Evolutionary conservation across 2,329 filamentous ascomycete genomes (phyloP).

Genomic region (Xylaria arbuscula): DNA sequence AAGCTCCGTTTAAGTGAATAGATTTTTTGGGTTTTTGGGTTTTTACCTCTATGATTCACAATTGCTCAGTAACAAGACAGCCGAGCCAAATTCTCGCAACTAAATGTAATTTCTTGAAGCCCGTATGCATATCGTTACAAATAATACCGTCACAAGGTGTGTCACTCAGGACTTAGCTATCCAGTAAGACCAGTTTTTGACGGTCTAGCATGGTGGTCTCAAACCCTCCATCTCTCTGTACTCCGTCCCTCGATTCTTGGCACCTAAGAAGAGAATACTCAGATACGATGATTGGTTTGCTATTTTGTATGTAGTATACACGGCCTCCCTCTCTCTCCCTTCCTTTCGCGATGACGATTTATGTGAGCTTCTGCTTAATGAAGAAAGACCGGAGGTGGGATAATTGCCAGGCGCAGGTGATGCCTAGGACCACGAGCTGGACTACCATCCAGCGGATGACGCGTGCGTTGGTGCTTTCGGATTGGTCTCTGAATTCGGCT

Average conservation of each 20-base stretch:
- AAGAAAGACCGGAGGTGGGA: constrained; percentile 97
- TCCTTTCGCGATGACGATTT: constrained; percentile 46
- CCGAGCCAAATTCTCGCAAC: neutral
- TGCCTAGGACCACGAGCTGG: constrained; percentile 83
- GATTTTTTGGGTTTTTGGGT: neutral
- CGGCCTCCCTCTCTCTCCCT: neutral
- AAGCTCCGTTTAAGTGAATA: no score
- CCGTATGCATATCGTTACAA: constrained; percentile 38
- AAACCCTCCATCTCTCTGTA: neutral
- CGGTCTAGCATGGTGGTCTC: neutral
- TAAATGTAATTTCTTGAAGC: constrained; percentile 17
- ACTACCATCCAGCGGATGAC: constrained; percentile 95
- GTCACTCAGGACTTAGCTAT: neutral
- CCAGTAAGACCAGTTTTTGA: neutral
- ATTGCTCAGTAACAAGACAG: neutral
- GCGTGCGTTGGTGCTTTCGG: constrained; percentile 89
- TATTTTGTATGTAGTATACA: constrained; percentile 16
- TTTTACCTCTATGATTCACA: neutral
- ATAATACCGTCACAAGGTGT: constrained; percentile 6
- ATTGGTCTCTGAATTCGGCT: constrained; percentile 97
- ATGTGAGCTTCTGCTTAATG: constrained; percentile 99
- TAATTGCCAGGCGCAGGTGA: constrained; percentile 96
- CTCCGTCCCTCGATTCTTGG: neutral
- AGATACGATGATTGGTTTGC: neutral
- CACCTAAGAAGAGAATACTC: neutral